Conservation (phyloP, 805 yeast species). For the Candida quercuum region DNA sequence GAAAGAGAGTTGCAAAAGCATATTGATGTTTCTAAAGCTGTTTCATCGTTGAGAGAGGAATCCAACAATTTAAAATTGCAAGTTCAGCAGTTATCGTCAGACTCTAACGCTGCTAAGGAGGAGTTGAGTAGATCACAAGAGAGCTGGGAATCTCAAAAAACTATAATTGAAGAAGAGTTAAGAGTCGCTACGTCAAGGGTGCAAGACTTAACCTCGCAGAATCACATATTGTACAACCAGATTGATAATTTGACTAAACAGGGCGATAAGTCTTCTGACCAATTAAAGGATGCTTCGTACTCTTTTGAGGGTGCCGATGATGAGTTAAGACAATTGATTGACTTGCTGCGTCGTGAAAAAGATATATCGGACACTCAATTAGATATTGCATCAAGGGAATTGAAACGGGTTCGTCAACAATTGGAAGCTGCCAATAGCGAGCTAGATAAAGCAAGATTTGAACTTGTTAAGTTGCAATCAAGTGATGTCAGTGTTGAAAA, state of each 20-base stretch:
- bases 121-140: constrained; percentile 32
- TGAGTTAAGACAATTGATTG: constrained; percentile 48
- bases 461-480: constrained; percentile 33
- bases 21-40: constrained; percentile 41
- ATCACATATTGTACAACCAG: constrained; percentile 62
- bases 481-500: constrained; percentile 25
- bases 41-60: constrained; percentile 36
- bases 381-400: constrained; percentile 48
- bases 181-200: constrained; percentile 38
- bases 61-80: constrained; percentile 25
- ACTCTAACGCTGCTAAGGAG: constrained; percentile 26
- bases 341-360: constrained; percentile 66
- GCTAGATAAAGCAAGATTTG: constrained; percentile 45
- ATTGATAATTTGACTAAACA: constrained; percentile 38
- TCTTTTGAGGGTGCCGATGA: constrained; percentile 14
- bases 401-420: constrained; percentile 44
- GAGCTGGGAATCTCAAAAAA: constrained; percentile 41
- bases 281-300: background rate
- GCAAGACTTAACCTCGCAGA: constrained; percentile 61
- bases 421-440: constrained; percentile 44
- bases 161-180: constrained; percentile 41
- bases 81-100: constrained; percentile 20
- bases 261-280: constrained; percentile 1
- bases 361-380: constrained; percentile 62
- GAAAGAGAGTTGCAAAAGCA: constrained; percentile 51